A percentile compares a stretch with the other conserved stretches of the same genome.
These are phyloP conservation scores for Acer campestre DNA, from an alignment of 345 rosid genomes.

Conservation along the genomic window DNA sequence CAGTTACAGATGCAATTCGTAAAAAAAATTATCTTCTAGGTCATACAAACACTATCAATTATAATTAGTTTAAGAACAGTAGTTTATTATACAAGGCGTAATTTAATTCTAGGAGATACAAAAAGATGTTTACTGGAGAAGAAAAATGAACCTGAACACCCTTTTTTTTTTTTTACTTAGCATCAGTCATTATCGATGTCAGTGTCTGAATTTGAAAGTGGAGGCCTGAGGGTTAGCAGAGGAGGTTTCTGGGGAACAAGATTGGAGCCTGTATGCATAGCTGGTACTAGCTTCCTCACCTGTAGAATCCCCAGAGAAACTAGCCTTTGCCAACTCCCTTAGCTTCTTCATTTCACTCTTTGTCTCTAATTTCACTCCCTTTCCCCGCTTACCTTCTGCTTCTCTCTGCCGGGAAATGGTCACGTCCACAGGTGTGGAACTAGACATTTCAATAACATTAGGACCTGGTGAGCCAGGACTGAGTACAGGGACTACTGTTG, in stretches of 20 bases:
- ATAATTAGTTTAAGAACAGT: constrained; percentile 3
- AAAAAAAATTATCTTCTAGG: background rate
- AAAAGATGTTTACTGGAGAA: background rate
- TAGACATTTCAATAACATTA: constrained; percentile 11
- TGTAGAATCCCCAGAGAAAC: constrained; percentile 35
- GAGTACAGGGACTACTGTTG: constrained; percentile 50
- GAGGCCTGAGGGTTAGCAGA: constrained; percentile 26
- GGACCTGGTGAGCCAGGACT: constrained; percentile 40
- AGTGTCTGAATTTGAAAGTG: constrained; percentile 22
- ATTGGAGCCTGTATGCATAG: constrained; percentile 15
- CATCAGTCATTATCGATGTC: background rate
- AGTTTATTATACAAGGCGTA: background rate
- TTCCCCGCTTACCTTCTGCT: constrained; percentile 24
- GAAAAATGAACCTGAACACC: background rate
- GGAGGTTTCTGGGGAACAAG: constrained; percentile 14
- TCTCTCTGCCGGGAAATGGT: constrained; percentile 14
- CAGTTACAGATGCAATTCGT: background rate
- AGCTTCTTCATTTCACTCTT: constrained; percentile 51
- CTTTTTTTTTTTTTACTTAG: background rate
- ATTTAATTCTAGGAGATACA: background rate
- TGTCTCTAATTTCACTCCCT: constrained; percentile 25
- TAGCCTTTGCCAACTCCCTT: constrained; percentile 50
- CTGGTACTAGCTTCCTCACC: constrained; percentile 31
- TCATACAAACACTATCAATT: background rate
- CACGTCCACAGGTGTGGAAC: constrained; percentile 17